These are phyloP conservation scores for Beauveria asiatica DNA, from an alignment of 2,329 filamentous ascomycete species.

Conservation along the genomic window DNA sequence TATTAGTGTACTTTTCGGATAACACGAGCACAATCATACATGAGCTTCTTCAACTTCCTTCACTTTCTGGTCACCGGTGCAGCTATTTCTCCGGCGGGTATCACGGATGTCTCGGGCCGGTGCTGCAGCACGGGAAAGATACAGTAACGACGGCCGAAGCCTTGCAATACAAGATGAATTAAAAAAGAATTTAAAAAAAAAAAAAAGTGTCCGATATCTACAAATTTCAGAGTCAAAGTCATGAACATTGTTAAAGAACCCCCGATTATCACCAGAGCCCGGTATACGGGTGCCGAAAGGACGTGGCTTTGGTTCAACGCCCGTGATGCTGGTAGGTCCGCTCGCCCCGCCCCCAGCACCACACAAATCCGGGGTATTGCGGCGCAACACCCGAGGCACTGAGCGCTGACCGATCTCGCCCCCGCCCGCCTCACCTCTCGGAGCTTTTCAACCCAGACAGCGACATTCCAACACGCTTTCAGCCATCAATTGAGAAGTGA, in stretches of 20 bases:
- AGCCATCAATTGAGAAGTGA: neutral
- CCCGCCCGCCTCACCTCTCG: neutral
- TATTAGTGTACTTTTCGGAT: no score
- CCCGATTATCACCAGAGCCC: neutral
- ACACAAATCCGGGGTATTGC: constrained; percentile 9
- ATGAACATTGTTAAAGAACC: neutral
- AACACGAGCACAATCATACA: no score
- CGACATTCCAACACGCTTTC: neutral
- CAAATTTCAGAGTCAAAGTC: neutral
- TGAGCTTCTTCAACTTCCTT: no score
- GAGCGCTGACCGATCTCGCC: neutral
- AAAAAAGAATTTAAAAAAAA: no score
- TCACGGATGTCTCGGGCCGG: constrained; percentile 3
- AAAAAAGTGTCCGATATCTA: no score
- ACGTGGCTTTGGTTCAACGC: neutral
- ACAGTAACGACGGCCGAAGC: neutral
- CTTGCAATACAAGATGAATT: neutral
- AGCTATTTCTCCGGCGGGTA: neutral
- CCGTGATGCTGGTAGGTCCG: neutral
- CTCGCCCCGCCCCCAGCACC: neutral
- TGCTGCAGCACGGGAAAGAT: neutral
- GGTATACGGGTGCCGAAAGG: neutral
- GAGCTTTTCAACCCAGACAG: neutral
- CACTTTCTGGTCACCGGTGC: neutral
- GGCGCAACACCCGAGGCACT: constrained; percentile 9